phyloP scores from a whole-genome alignment of 2,329 filamentous ascomycete genomes.

The Cladophialophora chaetospira region DNA sequence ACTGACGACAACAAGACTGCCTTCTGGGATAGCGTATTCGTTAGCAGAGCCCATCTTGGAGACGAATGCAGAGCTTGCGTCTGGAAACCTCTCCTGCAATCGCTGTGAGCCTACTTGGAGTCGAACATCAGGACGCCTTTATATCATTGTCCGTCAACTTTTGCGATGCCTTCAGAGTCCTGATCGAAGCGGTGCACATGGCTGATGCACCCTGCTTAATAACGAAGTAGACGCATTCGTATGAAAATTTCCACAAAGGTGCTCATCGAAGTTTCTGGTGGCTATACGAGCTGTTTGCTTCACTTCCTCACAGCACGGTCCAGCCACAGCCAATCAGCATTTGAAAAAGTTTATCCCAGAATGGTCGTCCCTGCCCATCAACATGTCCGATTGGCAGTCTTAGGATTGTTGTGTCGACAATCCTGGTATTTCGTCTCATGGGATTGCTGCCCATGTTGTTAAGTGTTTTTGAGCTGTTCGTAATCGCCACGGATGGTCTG shows the following conservation, averaged over 20 bases:
- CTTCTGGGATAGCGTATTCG: constrained; percentile 17
- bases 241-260: not conserved
- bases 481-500: no score
- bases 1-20: constrained; percentile 46
- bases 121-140: not conserved
- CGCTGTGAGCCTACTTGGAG: not conserved
- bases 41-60: constrained; percentile 9
- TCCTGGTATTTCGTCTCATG: not conserved
- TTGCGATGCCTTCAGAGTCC: not conserved
- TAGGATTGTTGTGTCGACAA: not conserved
- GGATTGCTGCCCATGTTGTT: not conserved
- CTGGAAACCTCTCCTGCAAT: not conserved
- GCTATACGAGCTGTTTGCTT: not conserved
- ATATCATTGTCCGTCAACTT: not conserved
- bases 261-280: not conserved
- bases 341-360: constrained; percentile 8
- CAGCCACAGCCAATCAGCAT: constrained; percentile 1
- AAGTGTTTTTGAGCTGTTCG: no score
- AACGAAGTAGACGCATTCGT: not conserved
- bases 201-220: not conserved
- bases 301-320: not conserved
- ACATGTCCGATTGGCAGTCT: not conserved
- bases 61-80: not conserved
- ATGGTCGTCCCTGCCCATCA: not conserved
- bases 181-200: not conserved